These are phyloP conservation scores for Halenospora varia DNA, from an alignment of 495 filamentous ascomycete species.

Conservation along the genomic window DNA sequence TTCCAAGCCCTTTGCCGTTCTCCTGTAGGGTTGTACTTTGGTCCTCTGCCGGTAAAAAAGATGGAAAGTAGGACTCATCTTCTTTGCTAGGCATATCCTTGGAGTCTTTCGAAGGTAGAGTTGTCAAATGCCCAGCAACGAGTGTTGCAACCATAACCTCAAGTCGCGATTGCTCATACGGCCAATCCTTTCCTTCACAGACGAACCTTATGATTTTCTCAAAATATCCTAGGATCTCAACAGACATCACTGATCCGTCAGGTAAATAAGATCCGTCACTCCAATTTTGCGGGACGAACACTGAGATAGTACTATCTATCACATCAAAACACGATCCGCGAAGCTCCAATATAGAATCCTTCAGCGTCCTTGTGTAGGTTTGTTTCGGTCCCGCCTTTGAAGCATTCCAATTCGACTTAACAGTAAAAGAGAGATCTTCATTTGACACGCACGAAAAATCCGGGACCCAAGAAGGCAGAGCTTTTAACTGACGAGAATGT, in stretches of 20 bases:
- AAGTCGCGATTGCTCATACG: not conserved
- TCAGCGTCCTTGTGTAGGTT: not conserved
- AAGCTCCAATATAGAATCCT: not conserved
- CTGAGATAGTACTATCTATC: not conserved
- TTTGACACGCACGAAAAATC: not conserved
- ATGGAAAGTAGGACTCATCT: not conserved
- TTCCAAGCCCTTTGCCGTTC: not conserved
- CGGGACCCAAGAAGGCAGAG: not conserved
- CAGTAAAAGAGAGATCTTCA: not conserved
- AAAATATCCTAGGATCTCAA: not conserved
- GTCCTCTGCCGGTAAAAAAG: not conserved
- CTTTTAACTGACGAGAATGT: not conserved
- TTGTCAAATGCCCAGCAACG: not conserved
- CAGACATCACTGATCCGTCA: not conserved
- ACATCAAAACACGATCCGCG: not conserved
- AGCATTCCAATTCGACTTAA: not conserved
- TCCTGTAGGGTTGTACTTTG: not conserved
- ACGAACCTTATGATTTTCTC: not conserved
- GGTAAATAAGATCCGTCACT: not conserved
- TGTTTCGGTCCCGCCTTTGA: not conserved
- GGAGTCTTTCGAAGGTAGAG: not conserved
- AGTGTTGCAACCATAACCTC: not conserved
- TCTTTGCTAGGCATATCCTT: not conserved
- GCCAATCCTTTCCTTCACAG: not conserved
- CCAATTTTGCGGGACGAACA: not conserved